A percentile compares a stretch with the other conserved stretches of the same genome.
Evolutionary conservation across 2,329 filamentous ascomycete genomes (phyloP).

Genomic region (Beauveria australis): DNA sequence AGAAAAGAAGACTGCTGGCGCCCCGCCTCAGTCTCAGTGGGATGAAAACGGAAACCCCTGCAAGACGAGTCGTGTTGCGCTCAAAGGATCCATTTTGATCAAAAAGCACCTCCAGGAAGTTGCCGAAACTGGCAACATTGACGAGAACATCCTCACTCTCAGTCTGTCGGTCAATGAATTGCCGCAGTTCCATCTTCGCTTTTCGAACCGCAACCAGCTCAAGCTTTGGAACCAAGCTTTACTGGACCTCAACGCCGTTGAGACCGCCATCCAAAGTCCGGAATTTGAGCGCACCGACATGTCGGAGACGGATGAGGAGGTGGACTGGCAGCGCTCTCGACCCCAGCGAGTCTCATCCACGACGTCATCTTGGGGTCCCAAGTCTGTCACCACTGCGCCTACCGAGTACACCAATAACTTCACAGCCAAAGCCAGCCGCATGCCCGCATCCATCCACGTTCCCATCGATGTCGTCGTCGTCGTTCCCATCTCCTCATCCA

Average conservation of each 20-base stretch:
- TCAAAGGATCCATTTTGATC: conserved; percentile 96
- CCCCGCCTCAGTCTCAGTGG: conserved; percentile 49
- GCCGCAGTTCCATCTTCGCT: conserved; percentile 88
- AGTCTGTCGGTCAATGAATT: conserved; percentile 87
- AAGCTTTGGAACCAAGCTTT: conserved; percentile 88
- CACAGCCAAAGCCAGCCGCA: conserved; percentile 37
- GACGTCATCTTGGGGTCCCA: conserved; percentile 72
- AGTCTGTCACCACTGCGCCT: conserved; percentile 78
- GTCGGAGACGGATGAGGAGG: conserved; percentile 78
- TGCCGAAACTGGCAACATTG: conserved; percentile 57
- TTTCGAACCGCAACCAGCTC: conserved; percentile 73
- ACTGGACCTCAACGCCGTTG: conserved; percentile 69
- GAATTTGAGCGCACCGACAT: conserved; percentile 71
- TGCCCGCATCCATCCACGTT: conserved; percentile 60
- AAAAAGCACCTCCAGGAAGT: conserved; percentile 96
- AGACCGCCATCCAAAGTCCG: conserved; percentile 55
- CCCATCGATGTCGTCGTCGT: conserved; percentile 94
- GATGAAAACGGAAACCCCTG: conserved; percentile 49
- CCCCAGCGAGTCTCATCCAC: conserved; percentile 71
- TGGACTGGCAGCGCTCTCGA: conserved; percentile 60
- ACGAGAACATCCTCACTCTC: conserved; percentile 79
- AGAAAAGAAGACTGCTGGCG: conserved; percentile 66
- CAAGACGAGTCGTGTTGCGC: conserved; percentile 68
- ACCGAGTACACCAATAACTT: conserved; percentile 84
- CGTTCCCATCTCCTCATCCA: conserved; percentile 93